Base-by-base conservation (phyloP, 1,284 basidiomycete genomes). In the Malassezia nana region DNA sequence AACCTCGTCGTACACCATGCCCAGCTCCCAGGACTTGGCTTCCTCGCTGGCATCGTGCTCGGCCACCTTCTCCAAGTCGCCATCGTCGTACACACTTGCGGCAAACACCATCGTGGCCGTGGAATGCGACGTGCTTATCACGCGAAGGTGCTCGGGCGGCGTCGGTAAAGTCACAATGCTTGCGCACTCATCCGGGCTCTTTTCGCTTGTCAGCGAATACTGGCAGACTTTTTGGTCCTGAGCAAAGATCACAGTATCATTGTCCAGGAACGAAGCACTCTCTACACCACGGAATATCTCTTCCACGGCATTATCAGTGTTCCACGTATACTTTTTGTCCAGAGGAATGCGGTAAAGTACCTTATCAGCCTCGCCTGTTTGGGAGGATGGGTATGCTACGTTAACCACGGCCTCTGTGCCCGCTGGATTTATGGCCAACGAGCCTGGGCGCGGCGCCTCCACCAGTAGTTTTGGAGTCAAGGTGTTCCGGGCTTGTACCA, bases 1-100 rank as follows among this genome's bases (percentile, higher is more conserved):
- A 24, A 38, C 18, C 5, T n/a, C 26, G n/a, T 66, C 64, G 43
- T 55, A 66, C 8, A 40, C 41, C 15, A 13, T 25, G 7, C 30
- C 42, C 22, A 29, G 46, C 12, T 44, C 35, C 62, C 63, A 64
- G 22, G 52, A 50, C 44, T 49, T 25, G 16, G 50, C 51, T 18
- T 40, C 32, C 15, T 48, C 50, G n/a, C 43, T 38, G 12, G 32
- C 20, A 28, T 59, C 59, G 45, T 55, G 55, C 31, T 46, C 38
- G 18, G 39, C n/a, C n/a, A 63, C 63, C 5, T 15, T 29, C 10
- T 52, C 46, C 18, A 66, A 46, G 9, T 53, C 40, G 15, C 64
- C 62, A 31, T 67, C 65, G 5, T 55, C 57, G 29, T 66, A 67
- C 24, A 67, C 65, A 15, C 38, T 40, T 2, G 65, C 64, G 12